Percentiles rank a stretch among this genome's conserved stretches.
phyloP scores from a whole-genome alignment of 176 grass and related monocot species.

The Oryza glaberrima region DNA sequence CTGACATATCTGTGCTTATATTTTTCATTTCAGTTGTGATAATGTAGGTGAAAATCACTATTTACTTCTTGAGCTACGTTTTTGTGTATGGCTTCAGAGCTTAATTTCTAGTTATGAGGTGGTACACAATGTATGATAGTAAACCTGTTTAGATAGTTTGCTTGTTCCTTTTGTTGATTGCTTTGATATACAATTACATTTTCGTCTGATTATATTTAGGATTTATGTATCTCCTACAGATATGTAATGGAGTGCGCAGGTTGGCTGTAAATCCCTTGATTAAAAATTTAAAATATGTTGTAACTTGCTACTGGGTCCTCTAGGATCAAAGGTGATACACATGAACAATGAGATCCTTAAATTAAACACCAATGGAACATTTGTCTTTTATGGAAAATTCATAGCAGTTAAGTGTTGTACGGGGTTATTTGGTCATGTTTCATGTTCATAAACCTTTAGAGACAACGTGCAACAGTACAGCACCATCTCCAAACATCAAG shows the following conservation, averaged over 20 bases:
- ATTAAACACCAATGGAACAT: no score
- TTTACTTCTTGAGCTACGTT: not conserved
- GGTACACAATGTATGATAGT: constrained; percentile 28
- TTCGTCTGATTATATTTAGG: not conserved
- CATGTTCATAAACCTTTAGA: no score
- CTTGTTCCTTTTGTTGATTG: not conserved
- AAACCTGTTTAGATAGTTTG: not conserved
- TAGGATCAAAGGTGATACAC: no score
- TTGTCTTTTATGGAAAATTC: no score
- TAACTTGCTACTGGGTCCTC: no score
- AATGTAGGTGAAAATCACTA: not conserved
- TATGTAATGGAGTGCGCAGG: not conserved
- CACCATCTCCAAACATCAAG: no score
- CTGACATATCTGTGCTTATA: not conserved
- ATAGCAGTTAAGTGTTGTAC: no score
- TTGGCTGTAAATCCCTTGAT: not conserved
- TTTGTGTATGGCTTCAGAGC: not conserved
- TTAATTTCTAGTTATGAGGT: not conserved
- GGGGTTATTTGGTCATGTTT: no score
- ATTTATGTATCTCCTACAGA: not conserved
- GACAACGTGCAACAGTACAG: no score
- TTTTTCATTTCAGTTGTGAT: not conserved
- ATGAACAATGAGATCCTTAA: no score
- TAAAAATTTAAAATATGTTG: not conserved
- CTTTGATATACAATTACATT: not conserved